Base-by-base conservation (phyloP, 129 eudicot genomes). In the Artemisia tridentata region DNA sequence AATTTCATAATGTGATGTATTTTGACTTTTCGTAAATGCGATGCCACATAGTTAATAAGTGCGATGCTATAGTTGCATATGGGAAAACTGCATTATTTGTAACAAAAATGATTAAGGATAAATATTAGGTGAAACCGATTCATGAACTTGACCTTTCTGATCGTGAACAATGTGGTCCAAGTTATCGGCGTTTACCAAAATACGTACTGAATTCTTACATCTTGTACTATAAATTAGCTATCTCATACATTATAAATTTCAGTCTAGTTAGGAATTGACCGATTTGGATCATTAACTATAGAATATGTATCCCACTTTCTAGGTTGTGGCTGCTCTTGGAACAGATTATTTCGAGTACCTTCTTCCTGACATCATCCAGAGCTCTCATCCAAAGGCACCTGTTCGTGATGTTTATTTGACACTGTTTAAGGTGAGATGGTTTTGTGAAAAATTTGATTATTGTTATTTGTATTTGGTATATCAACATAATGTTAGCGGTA, bases 291-390 rank as follows among this genome's bases (percentile, higher is more conserved):
- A 17, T 31, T 13, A 50, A 55, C 29, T 3, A 25, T 25, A 27
- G 13, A 12, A 60, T 13, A 13, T 69, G 12, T 70, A 31, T 70
- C 21, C n/a, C 11, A 68, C 13, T 63, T 46, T 67, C 15, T 72
- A 92, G 98, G 97, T 93, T 45, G 81, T 93, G 82, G 92, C 97
- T 71, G 98, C 98, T 60, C 91, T 93, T 68, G 98, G 98, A 61
- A 85, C 88, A 10, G 83, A 73, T 47, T 90, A 93, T 69, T 93
- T 93, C 69, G 97, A 89, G 67, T 84, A 76, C 61, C 63, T 89
- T 67, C 96, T 93, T 69, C 98, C 98, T 78, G 97, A 93, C 72
- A 82, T 93, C 47, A 82, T 93, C 29, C 82, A 89, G 7, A 89
- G 88, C 71, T 87, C 98, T 75, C 96, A 93, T 84, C 90, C 81